Evolutionary conservation across 2,329 filamentous ascomycete species (phyloP).

Genomic region (Arthrobotrys conoides): DNA sequence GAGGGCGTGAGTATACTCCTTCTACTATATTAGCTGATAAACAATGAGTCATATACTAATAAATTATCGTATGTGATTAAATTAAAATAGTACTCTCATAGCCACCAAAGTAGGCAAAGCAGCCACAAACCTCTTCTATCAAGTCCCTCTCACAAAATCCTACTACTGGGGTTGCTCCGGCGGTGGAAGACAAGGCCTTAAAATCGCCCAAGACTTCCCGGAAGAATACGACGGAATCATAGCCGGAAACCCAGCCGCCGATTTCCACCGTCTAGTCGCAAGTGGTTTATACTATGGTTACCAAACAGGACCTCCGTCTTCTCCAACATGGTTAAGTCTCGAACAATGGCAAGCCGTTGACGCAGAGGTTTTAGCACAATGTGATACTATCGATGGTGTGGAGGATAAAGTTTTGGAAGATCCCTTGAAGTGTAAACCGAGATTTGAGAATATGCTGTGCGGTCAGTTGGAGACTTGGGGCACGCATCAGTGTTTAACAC

Average conservation of each 20-base stretch:
- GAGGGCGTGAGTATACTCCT: conserved; percentile 32
- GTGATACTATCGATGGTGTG: conserved; percentile 70
- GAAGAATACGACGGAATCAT: conserved; percentile 71
- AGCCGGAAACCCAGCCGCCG: conserved; percentile 67
- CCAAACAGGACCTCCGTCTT: conserved; percentile 63
- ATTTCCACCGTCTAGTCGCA: conserved; percentile 68
- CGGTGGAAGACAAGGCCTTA: conserved; percentile 69
- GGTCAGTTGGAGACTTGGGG: conserved; percentile 25
- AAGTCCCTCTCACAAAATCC: conserved; percentile 66
- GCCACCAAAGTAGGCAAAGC: conserved; percentile 35
- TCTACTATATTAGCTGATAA: neutral
- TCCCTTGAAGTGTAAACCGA: conserved; percentile 66
- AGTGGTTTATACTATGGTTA: conserved; percentile 1
- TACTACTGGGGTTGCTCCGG: conserved; percentile 71
- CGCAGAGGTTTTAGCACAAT: conserved; percentile 69
- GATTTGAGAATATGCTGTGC: conserved; percentile 66
- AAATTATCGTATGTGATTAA: too few relatives aligned
- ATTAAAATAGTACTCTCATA: conserved; percentile 5
- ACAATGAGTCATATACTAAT: too few relatives aligned
- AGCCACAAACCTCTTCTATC: conserved; percentile 52
- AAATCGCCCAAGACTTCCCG: conserved; percentile 69
- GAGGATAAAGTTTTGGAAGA: conserved; percentile 69
- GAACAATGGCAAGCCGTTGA: conserved; percentile 66
- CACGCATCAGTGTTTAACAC: conserved; percentile 64
- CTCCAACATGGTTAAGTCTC: conserved; percentile 61